Conservation (phyloP, 2,329 filamentous ascomycete species). For the Sporothrix protearum region DNA sequence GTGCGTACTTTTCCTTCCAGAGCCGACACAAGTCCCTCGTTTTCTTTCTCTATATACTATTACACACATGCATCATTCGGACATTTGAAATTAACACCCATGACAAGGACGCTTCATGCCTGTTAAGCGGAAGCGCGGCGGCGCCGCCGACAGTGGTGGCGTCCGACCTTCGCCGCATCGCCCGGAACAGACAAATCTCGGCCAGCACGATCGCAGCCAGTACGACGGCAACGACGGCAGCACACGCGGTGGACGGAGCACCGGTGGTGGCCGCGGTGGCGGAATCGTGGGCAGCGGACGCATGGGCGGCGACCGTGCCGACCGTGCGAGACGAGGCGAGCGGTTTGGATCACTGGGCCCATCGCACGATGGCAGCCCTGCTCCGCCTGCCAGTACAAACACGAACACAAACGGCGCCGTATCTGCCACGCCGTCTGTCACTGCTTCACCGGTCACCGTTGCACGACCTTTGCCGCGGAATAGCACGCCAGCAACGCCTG, state of each 20-base stretch:
- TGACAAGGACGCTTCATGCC: constrained; percentile 43
- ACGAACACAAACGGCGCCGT: constrained; percentile 11
- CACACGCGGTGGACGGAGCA: neutral
- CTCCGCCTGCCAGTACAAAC: constrained; percentile 23
- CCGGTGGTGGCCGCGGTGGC: neutral
- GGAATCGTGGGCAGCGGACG: constrained; percentile 5
- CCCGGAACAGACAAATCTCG: constrained; percentile 53
- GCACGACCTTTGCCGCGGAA: constrained; percentile 34
- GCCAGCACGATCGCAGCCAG: constrained; percentile 55
- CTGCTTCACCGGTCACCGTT: constrained; percentile 22
- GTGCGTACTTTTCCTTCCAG: constrained; percentile 18
- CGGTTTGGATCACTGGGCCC: constrained; percentile 52
- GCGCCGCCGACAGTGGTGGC: constrained; percentile 45
- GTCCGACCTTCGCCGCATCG: constrained; percentile 60
- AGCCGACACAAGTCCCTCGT: neutral
- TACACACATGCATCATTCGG: constrained; percentile 16
- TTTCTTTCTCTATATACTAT: neutral
- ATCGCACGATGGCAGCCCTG: constrained; percentile 30
- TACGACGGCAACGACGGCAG: constrained; percentile 36
- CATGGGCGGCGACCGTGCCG: constrained; percentile 42
- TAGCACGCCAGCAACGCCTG: neutral
- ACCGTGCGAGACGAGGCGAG: constrained; percentile 43
- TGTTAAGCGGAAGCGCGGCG: constrained; percentile 57
- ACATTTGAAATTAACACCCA: constrained; percentile 21
- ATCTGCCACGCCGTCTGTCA: constrained; percentile 23